phyloP scores from a whole-genome alignment of 805 yeast species.

The Scheffersomyces amazonensis region DNA sequence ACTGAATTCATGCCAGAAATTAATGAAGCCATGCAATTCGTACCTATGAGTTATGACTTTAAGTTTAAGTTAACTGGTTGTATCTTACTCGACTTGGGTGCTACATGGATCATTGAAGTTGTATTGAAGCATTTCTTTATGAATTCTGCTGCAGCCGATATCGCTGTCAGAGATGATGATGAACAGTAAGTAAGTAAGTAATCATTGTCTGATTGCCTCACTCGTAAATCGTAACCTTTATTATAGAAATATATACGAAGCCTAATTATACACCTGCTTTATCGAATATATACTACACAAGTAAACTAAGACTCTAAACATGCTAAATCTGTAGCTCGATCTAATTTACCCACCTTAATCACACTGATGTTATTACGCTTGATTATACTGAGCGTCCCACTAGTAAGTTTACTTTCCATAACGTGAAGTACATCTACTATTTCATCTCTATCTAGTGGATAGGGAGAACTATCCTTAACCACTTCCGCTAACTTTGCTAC shows the following conservation, averaged over 20 bases:
- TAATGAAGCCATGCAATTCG: slow-evolving; percentile 89
- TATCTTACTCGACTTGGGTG: slow-evolving; percentile 71
- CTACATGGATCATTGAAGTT: slow-evolving; percentile 74
- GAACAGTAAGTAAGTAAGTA: too few species aligned
- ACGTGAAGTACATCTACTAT: slow-evolving; percentile 23
- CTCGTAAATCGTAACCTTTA: too few species aligned
- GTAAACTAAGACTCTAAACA: too few species aligned
- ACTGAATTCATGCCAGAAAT: slow-evolving; percentile 94
- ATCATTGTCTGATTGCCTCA: too few species aligned
- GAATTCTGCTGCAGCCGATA: slow-evolving; percentile 91
- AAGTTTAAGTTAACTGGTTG: slow-evolving; percentile 72
- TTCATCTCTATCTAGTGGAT: slow-evolving; percentile 29
- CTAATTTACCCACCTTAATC: slow-evolving; percentile 20
- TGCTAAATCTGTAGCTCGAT: slow-evolving; percentile 29
- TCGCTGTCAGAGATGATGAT: slow-evolving; percentile 51
- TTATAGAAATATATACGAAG: too few species aligned
- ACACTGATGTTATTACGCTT: slow-evolving; percentile 22
- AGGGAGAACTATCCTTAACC: slow-evolving; percentile 29
- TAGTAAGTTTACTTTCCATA: slow-evolving; percentile 16
- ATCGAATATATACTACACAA: too few species aligned
- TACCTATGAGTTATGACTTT: slow-evolving; percentile 74
- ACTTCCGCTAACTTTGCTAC: slow-evolving; percentile 22
- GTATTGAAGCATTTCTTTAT: slow-evolving; percentile 81
- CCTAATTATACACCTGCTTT: too few species aligned
- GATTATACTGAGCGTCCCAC: slow-evolving; percentile 14